Evolutionary conservation across 352 stramenopile species (phyloP), one percentile per base, ranked within the genome.

Genomic region (Phytophthora podocarpi): DNA sequence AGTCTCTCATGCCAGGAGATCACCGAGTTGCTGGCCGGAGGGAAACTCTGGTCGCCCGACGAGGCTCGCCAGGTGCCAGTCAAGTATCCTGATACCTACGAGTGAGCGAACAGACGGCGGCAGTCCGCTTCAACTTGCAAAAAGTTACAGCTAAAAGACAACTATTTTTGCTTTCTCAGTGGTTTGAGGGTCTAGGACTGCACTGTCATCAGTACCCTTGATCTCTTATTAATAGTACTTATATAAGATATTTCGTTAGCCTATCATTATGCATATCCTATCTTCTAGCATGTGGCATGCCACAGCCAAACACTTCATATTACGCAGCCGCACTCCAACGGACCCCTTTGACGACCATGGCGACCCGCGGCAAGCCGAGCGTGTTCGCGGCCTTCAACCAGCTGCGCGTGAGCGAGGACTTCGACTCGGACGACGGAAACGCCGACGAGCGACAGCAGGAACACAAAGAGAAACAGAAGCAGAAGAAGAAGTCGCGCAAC

Each of bases 61-160:
- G 77, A 80, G n/a, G 51, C 43, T 28, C 81, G 82, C 5, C 31
- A 74, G 23, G 74, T 93, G 50, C 49, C 74, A 58, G 72, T 94
- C 46, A 88, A 90, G 53, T 93, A 75, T 46, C 87, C 87, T 12
- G 83, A 94, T 20, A 75, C 81, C 1, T 95, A 95, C 54, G 84
- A 95, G 37, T 76, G 48, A 72, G 26, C 10, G 15, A 34, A 45
- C 27, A 54, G 35, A 47, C 37, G 15, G 32, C n/a, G n/a, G 13
- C 2, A 23, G 24, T 10, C 26, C 35, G 35, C 39, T 61, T 70
- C 31, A 65, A 65, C 54, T 51, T 65, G 42, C 50, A 53, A 45
- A 55, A 55, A 47, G 46, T 52, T 51, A 30, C 21, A 18, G 39
- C 7, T 6, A 18, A 64, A 69, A 48, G 36, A 60, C 32, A 8